Conservation (phyloP, 257 asterid species). For the Rhazya stricta region DNA sequence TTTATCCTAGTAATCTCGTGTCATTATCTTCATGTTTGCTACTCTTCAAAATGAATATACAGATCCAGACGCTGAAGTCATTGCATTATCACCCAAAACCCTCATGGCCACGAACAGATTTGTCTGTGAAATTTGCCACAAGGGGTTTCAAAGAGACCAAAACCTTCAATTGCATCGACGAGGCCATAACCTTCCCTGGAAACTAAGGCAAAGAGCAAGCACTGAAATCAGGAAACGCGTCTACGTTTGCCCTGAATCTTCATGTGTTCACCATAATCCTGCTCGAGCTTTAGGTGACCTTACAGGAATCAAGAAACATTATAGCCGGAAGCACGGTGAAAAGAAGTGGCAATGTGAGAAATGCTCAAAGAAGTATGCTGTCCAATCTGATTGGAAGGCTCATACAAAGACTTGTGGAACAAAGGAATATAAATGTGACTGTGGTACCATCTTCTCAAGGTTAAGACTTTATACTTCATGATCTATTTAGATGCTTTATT, state of each 20-base stretch:
- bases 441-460: constrained; percentile 85
- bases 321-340: constrained; percentile 72
- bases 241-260: constrained; percentile 63
- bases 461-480: constrained; percentile 1
- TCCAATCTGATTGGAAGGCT: constrained; percentile 81
- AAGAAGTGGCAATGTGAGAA: constrained; percentile 87
- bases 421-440: constrained; percentile 65
- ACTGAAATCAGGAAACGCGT: constrained; percentile 49
- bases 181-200: constrained; percentile 83
- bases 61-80: constrained; percentile 77
- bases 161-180: constrained; percentile 69
- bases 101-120: constrained; percentile 77
- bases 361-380: constrained; percentile 67
- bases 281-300: constrained; percentile 67
- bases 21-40: background rate
- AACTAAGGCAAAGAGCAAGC: constrained; percentile 53
- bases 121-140: constrained; percentile 71
- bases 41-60: background rate
- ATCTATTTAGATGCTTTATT: no score
- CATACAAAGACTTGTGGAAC: constrained; percentile 82
- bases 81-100: constrained; percentile 68
- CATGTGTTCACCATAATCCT: constrained; percentile 62
- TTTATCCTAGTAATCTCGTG: background rate
- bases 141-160: constrained; percentile 79
- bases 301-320: constrained; percentile 78